Base-by-base conservation (phyloP, 352 stramenopile species). In the Phytophthora chlamydospora region DNA sequence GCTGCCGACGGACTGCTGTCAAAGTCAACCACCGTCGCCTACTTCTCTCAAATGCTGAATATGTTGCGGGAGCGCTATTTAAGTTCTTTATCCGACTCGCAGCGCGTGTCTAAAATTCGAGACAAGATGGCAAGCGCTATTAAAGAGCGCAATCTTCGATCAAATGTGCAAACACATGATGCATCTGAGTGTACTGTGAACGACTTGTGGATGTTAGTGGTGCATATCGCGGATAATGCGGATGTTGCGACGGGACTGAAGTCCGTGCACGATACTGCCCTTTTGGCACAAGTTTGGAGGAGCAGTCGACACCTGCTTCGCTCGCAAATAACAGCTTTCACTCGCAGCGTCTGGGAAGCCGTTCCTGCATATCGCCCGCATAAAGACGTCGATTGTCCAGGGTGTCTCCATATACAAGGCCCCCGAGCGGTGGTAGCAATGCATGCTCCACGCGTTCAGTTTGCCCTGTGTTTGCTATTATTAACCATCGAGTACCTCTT, bases 81-180 rank as follows among this genome's bases (percentile, higher is more conserved):
- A 24, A 24, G 1, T 24, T 41, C 31, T 34, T 12, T 71, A 10
- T 19, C 21, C 3, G 50, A 71, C 19, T 35, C 35, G 6, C 21
- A 24, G 21, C 21, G 21, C 21, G 21, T 24, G 3, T 35, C 13
- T 16, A 56, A 50, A 13, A 74, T 67, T 27, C 52, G 38, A 7
- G 66, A 67, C 10, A 75, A 71, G 43, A 71, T 75, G 56, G 41
- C 24, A 10, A 33, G n/a, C 14, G 29, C 42, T 6, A 72, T 72
- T 16, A 56, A 71, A 10, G 57, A 66, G 27, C 40, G 47, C 21
- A 69, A 75, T 42, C 9, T 75, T 16, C 13, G 34, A 11, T 24
- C 34, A 0, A 64, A 56, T 14, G 31, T 71, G 10, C 50, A 65
- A 42, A 60, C 46, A 1, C 58, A 61, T 16, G 67, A 61, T 10